Base-by-base conservation (phyloP, 2,329 filamentous ascomycete species). In the Neopestalotiopsis clavispora region DNA sequence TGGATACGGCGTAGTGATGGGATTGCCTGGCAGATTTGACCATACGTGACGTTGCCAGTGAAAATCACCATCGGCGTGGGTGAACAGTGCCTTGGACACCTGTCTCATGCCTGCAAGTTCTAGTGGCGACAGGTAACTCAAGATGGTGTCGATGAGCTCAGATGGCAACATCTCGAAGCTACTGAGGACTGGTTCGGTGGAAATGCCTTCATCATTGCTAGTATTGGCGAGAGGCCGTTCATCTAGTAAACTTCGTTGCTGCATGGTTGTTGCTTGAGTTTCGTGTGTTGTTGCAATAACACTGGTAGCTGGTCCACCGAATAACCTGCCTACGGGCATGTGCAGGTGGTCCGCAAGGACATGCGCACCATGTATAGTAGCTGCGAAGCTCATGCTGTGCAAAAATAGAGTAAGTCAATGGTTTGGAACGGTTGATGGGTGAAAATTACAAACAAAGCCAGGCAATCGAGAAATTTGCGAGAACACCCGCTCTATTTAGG, bases 1-100 rank as follows among this genome's bases (percentile, higher is more conserved):
- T 6, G 91, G 90, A 6, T 84, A 85, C 0, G 90, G 84, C 1
- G 85, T 84, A 1, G 80, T 79, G 34, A 94, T 80, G 13, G 74
- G 71, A 67, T 83, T 76, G 42, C 87, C 81, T 0, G 91, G 91
- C 0, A 96, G 82, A 71, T 93, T 90, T 5, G 85, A 80, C 75
- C 94, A 90, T 13, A 97, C 87, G 20, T 92, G 84, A 1, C 83
- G 80, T 58, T 90, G 87, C 94, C 94, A 98, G 52, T 93, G 83
- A 6, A 87, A 80, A 71, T 97, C 94, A 69, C 89, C 86, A 4
- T 83, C 81, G 34, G 90, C 87, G 73, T 92, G 88, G 10, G 80
- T 79, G 64, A 86, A 84, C 2, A 97, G 82, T 4, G 79, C 76
- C 30, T 82, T 89, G 78, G 91, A 95, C 30, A 90, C 91, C 10